phyloP scores from a whole-genome alignment of 108 stramenopile genomes.

The Cyclostephanos invisitatus region DNA sequence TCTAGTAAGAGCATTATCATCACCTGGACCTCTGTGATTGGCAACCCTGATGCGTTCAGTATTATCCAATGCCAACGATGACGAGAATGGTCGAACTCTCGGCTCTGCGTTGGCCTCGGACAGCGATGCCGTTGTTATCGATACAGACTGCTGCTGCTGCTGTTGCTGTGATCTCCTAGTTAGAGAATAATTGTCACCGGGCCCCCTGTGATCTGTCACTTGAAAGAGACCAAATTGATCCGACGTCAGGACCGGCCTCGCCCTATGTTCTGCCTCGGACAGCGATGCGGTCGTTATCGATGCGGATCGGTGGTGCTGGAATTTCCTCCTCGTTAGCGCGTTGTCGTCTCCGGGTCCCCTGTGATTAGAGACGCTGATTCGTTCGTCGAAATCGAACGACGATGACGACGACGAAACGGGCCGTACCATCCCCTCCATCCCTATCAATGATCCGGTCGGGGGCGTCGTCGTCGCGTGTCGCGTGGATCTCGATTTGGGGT shows the following conservation, averaged over 20 bases:
- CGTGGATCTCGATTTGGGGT: background rate
- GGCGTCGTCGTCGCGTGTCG: background rate
- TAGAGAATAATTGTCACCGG: background rate
- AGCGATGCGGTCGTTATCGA: background rate
- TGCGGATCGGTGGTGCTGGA: background rate
- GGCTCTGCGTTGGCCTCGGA: background rate
- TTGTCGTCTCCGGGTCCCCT: slow-evolving; percentile 4
- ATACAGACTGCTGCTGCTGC: background rate
- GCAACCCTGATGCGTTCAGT: background rate
- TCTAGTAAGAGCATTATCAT: slow-evolving; percentile 7
- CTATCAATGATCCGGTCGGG: slow-evolving; percentile 1
- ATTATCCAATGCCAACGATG: background rate
- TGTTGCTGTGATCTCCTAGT: background rate
- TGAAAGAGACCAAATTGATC: background rate
- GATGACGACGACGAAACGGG: background rate
- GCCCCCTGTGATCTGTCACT: slow-evolving; percentile 5
- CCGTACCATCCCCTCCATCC: background rate
- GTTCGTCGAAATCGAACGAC: slow-evolving; percentile 1
- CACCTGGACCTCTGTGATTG: slow-evolving; percentile 13
- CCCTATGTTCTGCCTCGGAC: slow-evolving; percentile 4
- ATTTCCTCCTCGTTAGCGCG: background rate
- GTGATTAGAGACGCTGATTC: background rate
- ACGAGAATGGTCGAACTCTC: background rate
- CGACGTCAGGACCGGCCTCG: background rate
- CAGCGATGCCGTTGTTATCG: background rate